Percentiles rank a stretch among this genome's conserved stretches.
phyloP scores from a whole-genome alignment of 331 rosid genomes.

The Saraca asoca region DNA sequence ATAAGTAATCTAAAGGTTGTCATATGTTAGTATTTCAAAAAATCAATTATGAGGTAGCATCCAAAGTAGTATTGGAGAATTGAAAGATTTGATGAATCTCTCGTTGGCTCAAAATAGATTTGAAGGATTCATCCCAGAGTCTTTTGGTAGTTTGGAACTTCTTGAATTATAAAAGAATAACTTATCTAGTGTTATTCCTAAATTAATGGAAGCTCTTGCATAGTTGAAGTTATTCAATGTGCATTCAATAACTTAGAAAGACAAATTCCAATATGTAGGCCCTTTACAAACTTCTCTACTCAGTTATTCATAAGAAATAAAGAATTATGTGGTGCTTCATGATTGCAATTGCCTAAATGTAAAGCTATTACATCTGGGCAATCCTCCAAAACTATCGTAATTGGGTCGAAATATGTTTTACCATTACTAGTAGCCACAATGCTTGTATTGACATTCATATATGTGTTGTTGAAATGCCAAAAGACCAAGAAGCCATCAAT shows the following conservation, averaged over 20 bases:
- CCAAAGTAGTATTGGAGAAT: neutral
- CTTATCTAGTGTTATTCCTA: constrained; percentile 1
- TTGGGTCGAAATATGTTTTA: neutral
- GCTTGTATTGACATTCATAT: neutral
- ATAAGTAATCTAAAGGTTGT: no score
- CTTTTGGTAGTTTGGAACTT: neutral
- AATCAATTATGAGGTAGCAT: no score
- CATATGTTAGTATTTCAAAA: no score
- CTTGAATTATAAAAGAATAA: neutral
- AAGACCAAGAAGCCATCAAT: neutral
- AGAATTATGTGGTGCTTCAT: constrained; percentile 2
- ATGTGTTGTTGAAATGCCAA: no score
- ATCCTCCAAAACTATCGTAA: no score
- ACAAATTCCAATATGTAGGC: neutral
- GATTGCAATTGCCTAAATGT: neutral
- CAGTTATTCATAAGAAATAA: neutral
- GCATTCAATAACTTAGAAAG: constrained; percentile 1
- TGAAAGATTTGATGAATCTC: neutral
- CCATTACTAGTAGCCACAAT: neutral
- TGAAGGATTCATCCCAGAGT: neutral
- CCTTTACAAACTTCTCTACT: neutral
- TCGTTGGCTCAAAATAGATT: neutral
- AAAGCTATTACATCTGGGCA: neutral
- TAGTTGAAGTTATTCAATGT: neutral
- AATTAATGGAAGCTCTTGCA: neutral